These are phyloP conservation scores for Afroboletus lepidellus DNA, from an alignment of 1,284 basidiomycete species.

Conservation along the genomic window DNA sequence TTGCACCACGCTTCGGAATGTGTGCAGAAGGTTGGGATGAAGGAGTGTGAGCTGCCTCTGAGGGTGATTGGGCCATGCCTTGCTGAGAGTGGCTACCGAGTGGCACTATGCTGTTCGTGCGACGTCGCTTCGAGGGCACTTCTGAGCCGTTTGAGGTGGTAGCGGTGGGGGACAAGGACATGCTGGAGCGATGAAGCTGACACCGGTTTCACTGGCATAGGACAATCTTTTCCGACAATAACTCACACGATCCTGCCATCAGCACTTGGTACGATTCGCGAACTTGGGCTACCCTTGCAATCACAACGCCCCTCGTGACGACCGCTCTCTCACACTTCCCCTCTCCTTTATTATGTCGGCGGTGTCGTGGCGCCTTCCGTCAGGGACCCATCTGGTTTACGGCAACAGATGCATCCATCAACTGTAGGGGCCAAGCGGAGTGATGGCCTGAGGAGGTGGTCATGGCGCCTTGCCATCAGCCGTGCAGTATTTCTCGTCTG, in stretches of 20 bases:
- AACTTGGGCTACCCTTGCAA: background rate
- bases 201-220: constrained; percentile 13
- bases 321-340: background rate
- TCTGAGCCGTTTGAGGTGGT: constrained; percentile 33
- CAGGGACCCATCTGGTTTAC: constrained; percentile 1
- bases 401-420: too few relatives aligned
- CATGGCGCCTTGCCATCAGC: too few relatives aligned
- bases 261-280: background rate
- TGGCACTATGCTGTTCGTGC: constrained; percentile 31
- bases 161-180: constrained; percentile 38
- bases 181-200: constrained; percentile 19
- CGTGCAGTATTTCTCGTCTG: background rate
- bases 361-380: background rate
- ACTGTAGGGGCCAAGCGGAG: background rate
- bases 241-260: constrained; percentile 15
- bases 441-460: too few relatives aligned
- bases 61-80: constrained; percentile 23
- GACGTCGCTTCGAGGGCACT: constrained; percentile 36
- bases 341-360: background rate
- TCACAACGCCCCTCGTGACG: background rate
- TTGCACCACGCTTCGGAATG: constrained; percentile 77
- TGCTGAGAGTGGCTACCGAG: constrained; percentile 18
- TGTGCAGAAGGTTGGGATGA: constrained; percentile 39
- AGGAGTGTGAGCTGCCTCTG: constrained; percentile 18
- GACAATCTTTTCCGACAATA: constrained; percentile 9